Base-by-base conservation (phyloP, 1,284 basidiomycete genomes). In the Trametes polyzona region DNA sequence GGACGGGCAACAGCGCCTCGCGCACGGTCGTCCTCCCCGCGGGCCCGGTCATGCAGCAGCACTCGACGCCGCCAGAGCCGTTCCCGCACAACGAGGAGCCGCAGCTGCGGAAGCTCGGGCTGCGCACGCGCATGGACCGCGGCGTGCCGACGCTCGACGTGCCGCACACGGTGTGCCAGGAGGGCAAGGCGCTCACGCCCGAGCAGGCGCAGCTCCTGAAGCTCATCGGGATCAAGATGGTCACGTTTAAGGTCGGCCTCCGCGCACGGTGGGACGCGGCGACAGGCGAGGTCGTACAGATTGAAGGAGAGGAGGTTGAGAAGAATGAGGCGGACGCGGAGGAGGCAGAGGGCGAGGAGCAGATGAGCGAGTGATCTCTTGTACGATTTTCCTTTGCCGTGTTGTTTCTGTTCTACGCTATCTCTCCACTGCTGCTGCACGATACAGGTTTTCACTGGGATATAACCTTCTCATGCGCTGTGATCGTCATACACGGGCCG, bases 21-120 rank as follows among this genome's bases (percentile, higher is more conserved):
- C 81, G 86, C 61, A 90, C 89, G 0, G 83, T 98, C 53, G 78
- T 82, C 23, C 78, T 99, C 19, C 92, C 94, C 33, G 85, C 78
- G 26, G 88, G 88, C 29, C 85, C 89, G 42, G 81, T 92, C 51
- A 81, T 90, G 82, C 83, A 86, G 69, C 80, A 82, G 53, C 80
- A 90, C 70, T 87, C 88, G 12, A 84, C 88, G 64, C 87, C 88
- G 2, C 84, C 89, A 29, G 87, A 92, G 66, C 90, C 95, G 0
- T 95, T 98, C 72, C 94, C 96, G 26, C 95, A 98, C 74, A 95
- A 93, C 65, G 93, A 98, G 76, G 96, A 99, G 67, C 95, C 96
- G 19, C 96, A 98, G 71, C 80, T 99, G 52, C 87, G 96, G 55
- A 90, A 92, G 71, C 83, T 98, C 27, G 97, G 97, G 11, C 78